These are phyloP conservation scores for Diphasiastrum complanatum DNA, from an alignment of 83 land plant genomes.

Conservation along the genomic window DNA sequence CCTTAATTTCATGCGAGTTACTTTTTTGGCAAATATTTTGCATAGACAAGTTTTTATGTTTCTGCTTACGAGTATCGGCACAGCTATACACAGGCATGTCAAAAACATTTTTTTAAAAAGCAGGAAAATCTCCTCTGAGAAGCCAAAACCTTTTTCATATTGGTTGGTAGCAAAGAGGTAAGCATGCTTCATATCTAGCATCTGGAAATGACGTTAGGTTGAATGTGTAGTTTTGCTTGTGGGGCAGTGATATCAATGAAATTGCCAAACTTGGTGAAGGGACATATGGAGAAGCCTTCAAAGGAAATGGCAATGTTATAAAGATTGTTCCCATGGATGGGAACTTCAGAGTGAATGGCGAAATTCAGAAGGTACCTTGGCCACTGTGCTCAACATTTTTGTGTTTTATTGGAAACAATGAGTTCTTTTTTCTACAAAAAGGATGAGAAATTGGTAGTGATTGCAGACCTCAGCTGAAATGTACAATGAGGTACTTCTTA, in stretches of 20 bases:
- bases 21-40: background rate
- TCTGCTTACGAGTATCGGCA: too few relatives aligned
- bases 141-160: background rate
- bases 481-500: slow-evolving; percentile 68
- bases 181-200: background rate
- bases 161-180: background rate
- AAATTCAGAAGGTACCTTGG: slow-evolving; percentile 71
- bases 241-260: slow-evolving; percentile 44
- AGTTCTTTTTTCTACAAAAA: slow-evolving; percentile 1
- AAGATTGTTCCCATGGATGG: slow-evolving; percentile 97
- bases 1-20: background rate
- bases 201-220: background rate
- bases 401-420: background rate
- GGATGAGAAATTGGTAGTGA: background rate
- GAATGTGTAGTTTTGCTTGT: slow-evolving; percentile 7
- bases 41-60: too few relatives aligned
- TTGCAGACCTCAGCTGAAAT: slow-evolving; percentile 80
- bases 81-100: too few relatives aligned
- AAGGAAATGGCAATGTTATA: slow-evolving; percentile 59
- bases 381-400: background rate
- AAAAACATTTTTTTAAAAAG: background rate
- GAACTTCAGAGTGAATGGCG: slow-evolving; percentile 78
- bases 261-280: slow-evolving; percentile 91
- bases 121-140: background rate
- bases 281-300: slow-evolving; percentile 97